Percentiles rank a stretch among this genome's conserved stretches.
phyloP scores from a whole-genome alignment of 331 rosid species.

The Malus hybrid region DNA sequence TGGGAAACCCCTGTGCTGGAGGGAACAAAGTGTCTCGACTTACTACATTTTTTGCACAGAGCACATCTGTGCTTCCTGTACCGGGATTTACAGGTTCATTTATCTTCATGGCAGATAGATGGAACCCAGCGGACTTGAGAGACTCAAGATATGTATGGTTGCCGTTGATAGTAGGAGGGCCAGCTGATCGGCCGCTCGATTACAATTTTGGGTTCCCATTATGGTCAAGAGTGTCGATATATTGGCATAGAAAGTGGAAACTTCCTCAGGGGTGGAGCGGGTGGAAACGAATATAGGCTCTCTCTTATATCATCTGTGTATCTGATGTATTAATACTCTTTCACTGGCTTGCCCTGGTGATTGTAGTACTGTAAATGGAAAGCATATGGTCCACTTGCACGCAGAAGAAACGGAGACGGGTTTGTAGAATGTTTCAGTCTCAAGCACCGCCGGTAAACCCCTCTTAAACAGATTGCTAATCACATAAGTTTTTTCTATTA shows the following conservation, averaged over 20 bases:
- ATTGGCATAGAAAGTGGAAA: constrained; percentile 95
- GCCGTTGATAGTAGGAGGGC: constrained; percentile 88
- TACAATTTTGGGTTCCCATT: constrained; percentile 80
- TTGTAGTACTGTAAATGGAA: constrained; percentile 6
- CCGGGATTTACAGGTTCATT: constrained; percentile 58
- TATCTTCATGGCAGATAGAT: constrained; percentile 84
- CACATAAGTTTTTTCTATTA: constrained; percentile 18
- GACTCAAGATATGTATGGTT: constrained; percentile 94
- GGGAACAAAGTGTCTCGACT: constrained; percentile 67
- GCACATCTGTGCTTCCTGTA: constrained; percentile 78
- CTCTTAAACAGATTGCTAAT: constrained; percentile 7
- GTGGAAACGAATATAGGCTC: constrained; percentile 25
- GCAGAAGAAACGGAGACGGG: constrained; percentile 8
- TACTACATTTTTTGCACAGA: constrained; percentile 82
- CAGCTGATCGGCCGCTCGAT: constrained; percentile 76
- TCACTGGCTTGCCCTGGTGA: constrained; percentile 22
- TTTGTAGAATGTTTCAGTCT: constrained; percentile 12
- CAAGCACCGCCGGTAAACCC: constrained; percentile 15
- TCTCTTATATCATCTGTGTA: not conserved
- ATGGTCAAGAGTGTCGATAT: constrained; percentile 92
- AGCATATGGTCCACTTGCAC: constrained; percentile 12
- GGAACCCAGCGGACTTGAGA: constrained; percentile 88
- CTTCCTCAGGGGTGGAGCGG: constrained; percentile 66
- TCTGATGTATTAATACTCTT: constrained; percentile 24
- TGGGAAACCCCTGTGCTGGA: constrained; percentile 87